Base-by-base conservation (phyloP, 2,329 filamentous ascomycete genomes). In the Madurella fahalii region DNA sequence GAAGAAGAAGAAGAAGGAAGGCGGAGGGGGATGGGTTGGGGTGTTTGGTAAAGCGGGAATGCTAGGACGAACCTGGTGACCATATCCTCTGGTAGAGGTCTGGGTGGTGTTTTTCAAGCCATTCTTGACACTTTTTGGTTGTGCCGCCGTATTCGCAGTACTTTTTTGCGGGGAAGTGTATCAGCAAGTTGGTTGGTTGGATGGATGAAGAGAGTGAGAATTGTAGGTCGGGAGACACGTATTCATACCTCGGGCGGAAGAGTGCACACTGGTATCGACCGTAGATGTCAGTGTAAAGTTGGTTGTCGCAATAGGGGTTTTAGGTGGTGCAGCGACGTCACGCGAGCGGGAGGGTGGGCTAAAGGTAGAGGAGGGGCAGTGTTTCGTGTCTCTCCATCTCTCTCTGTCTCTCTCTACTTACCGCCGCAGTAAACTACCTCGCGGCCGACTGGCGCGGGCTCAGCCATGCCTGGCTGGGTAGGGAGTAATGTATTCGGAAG, bases 141-240 rank as follows among this genome's bases (percentile, higher is more conserved):
- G 92, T 97, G 61, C 92, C 93, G 68, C 94, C 94, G 73, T 96
- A 97, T 76, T 99, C 94, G 78, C 94, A 99, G 77, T 96, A 99
- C 94, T 97, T 40, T 41, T 30, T 13, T n/a, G 30, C 15, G n/a
- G 32, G 40, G n/a, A n/a, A n/a, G 40, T 4, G 32, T 25, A 12
- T 9, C 20, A 30, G 15, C 40, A 16, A 7, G 25, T 7, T 25
- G 25, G 43, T 37, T 41, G 49, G 15, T 32, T 45, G n/a, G 13
- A n/a, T 9, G 18, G 31, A 5, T 31, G 40, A 9, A 42, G 39
- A 12, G 9, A n/a, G 39, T 13, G 25, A 16, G 7, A 8, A 30
- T 30, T 32, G 45, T 12, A 9, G 40, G 43, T 8, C 31, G 15
- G 37, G 40, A 2, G 25, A 25, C 25, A 7, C 25, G 25, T 25